Evolutionary conservation across 176 grass and related monocot genomes (phyloP).

Genomic region (Stipa capillata): DNA sequence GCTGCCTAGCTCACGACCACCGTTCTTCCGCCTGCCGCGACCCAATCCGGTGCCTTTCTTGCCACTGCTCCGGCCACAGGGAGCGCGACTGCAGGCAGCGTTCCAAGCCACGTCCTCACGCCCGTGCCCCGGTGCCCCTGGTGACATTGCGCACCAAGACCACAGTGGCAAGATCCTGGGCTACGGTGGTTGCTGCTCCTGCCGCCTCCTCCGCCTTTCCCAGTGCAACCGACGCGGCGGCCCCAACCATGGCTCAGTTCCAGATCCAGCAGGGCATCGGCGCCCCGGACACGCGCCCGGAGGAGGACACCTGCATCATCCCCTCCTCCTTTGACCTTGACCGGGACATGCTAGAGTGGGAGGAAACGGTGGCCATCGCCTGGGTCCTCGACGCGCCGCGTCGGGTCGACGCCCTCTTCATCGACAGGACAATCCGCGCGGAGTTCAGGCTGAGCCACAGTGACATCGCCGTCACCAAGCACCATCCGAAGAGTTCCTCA

Average conservation of each 20-base stretch:
- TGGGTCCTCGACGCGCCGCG: background rate
- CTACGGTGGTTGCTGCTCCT: background rate
- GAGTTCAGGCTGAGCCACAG: background rate
- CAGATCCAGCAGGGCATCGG: background rate
- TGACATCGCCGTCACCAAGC: background rate
- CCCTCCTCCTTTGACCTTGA: background rate
- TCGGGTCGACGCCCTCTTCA: background rate
- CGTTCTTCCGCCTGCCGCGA: background rate
- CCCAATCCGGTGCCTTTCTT: background rate
- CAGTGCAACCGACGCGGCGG: no score
- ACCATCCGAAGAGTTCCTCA: background rate
- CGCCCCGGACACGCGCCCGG: rapidly evolving
- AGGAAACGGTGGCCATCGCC: background rate
- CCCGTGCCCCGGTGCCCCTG: background rate
- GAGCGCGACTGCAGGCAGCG: background rate
- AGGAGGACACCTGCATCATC: background rate
- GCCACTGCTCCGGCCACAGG: background rate
- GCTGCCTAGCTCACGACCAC: background rate
- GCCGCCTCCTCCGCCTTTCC: background rate
- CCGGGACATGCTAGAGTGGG: background rate
- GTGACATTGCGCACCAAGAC: no score
- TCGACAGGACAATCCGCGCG: background rate
- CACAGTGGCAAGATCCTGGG: background rate
- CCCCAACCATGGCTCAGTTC: background rate
- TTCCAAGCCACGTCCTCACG: background rate